Evolutionary conservation across 1,139 yeast genomes (phyloP), one percentile per base, ranked within the genome.

Genomic region (Scheffersomyces illinoinensis): DNA sequence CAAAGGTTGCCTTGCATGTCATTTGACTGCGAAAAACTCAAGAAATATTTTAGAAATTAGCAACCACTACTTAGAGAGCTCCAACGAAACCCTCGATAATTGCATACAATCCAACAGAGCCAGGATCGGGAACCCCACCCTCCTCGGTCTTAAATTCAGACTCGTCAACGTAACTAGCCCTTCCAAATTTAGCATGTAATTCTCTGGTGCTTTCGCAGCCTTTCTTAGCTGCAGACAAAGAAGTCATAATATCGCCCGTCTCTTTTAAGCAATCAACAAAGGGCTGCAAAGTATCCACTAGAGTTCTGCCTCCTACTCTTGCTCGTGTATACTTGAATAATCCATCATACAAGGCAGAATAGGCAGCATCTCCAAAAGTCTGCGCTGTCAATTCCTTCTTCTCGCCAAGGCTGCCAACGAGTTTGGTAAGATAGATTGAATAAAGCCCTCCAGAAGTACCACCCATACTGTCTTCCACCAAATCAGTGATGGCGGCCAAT

Each of bases 361-460:
- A 74, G 33, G 77, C 62, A 0, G 81, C 77, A 6, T 64, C 60
- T 3, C 74, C 69, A 54, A 78, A 61, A 0, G 73, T 63, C 50
- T 54, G 50, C 3, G 68, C 61, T 12, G 65, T 57, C 47, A 64
- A 59, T 19, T 66, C 55, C 26, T 83, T 68, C 62, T 23, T 53
- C 21, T 58, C 59, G 46, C 61, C 73, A 47, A 81, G 65, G 54
- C 75, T 63, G 59, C 76, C 76, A 5, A 73, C 86, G 59, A 90
- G 78, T 1, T 93, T 90, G 23, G 91, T 84, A 62, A 93, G 81
- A 74, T 80, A 91, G 59, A 93, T 93, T 3, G 97, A 90, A 72
- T 93, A 93, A 53, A 93, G 76, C 0, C 98, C 98, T 57, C 98
- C 98, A 1, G 97, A 91, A 0, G 98, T 93, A 55, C 98, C 98